These are phyloP conservation scores for Mycena capillaripes DNA, from an alignment of 768 basidiomycete genomes.

Conservation along the genomic window DNA sequence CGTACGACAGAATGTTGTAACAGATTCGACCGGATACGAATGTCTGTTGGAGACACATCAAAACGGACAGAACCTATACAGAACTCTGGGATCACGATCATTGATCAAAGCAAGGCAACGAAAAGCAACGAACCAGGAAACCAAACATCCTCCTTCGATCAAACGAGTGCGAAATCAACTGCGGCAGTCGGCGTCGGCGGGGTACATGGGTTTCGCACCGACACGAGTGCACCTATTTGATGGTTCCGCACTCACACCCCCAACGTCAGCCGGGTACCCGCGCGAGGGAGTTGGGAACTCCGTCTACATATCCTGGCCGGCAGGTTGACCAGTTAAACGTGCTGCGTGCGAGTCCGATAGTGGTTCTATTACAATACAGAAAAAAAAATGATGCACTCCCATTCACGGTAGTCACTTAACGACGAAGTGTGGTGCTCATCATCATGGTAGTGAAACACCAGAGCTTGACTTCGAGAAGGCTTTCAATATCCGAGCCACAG, in stretches of 20 bases:
- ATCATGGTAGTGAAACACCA: slow-evolving; percentile 4
- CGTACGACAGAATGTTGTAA: too few species aligned
- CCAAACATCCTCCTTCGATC: neutral
- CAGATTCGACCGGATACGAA: neutral
- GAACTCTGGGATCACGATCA: too few species aligned
- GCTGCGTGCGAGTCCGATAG: neutral
- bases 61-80: neutral
- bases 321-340: too few species aligned
- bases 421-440: neutral
- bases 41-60: slow-evolving; percentile 4
- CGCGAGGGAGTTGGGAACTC: too few species aligned
- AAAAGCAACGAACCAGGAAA: neutral
- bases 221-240: too few species aligned
- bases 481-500: slow-evolving; percentile 12
- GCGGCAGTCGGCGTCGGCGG: neutral
- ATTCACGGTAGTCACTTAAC: neutral
- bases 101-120: neutral
- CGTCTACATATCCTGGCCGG: too few species aligned
- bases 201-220: neutral
- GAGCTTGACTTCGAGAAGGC: neutral
- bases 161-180: neutral
- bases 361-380: neutral
- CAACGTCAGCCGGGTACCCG: neutral
- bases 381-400: neutral
- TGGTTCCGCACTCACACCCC: neutral